These are phyloP conservation scores for Lactarius akahatsu DNA, from an alignment of 768 basidiomycete species.

Conservation along the genomic window DNA sequence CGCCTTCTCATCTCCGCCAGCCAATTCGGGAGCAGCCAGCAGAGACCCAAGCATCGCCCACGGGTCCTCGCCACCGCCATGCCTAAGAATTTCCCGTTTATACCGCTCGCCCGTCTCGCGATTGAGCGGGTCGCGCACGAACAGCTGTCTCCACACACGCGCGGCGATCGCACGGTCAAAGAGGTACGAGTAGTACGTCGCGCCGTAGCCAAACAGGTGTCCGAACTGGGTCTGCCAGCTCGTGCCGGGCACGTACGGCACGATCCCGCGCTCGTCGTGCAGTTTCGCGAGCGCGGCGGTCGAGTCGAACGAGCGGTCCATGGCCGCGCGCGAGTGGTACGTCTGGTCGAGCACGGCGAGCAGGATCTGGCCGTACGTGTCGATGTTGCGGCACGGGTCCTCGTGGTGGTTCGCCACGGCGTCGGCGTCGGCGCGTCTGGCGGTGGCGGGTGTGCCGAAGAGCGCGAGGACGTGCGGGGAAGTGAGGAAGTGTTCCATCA, in stretches of 20 bases:
- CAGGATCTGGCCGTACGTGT: conserved; percentile 88
- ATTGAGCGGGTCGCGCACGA: conserved; percentile 62
- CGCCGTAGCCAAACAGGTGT: conserved; percentile 94
- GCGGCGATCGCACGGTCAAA: conserved; percentile 96
- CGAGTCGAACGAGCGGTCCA: conserved; percentile 64
- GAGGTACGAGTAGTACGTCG: conserved; percentile 96
- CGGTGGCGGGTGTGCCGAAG: conserved; percentile 57
- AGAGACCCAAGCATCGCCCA: conserved; percentile 88
- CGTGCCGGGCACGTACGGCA: conserved; percentile 81
- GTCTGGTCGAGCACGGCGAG: conserved; percentile 86
- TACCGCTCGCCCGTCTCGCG: conserved; percentile 79
- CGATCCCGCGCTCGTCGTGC: conserved; percentile 67
- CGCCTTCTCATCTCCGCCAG: conserved; percentile 69
- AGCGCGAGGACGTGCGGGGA: conserved; percentile 82
- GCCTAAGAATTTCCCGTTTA: conserved; percentile 69
- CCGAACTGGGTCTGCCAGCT: conserved; percentile 96
- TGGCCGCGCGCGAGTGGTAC: conserved; percentile 74
- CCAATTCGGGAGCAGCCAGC: conserved; percentile 62
- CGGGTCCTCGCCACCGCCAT: conserved; percentile 89
- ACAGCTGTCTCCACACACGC: conserved; percentile 81
- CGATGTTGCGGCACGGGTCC: conserved; percentile 79
- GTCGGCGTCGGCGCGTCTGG: conserved; percentile 34
- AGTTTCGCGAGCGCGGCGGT: conserved; percentile 63
- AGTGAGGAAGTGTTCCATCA: conserved; percentile 97
- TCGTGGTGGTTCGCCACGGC: conserved; percentile 65